A percentile compares a stretch with the other conserved stretches of the same genome.
Evolutionary conservation across 2,329 filamentous ascomycete species (phyloP).

Genomic region (Trichoderma koningiopsis): DNA sequence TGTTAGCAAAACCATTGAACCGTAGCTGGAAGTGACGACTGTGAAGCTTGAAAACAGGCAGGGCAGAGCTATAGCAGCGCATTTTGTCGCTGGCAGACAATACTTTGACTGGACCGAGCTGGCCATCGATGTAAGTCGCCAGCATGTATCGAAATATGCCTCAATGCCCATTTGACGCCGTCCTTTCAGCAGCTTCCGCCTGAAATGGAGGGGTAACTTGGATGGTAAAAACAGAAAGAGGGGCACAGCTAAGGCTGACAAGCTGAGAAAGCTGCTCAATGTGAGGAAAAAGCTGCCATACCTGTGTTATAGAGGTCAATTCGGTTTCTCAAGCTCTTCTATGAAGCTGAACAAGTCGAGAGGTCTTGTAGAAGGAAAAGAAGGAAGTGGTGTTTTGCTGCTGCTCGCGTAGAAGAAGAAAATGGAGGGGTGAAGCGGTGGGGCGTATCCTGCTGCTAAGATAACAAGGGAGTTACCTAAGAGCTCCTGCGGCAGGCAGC

Average conservation of each 20-base stretch:
- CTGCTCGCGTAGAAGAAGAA: constrained; percentile 9
- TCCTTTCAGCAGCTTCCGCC: constrained; percentile 13
- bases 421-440: constrained; percentile 25
- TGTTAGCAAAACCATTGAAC: constrained; percentile 2
- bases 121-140: neutral
- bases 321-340: constrained; percentile 21
- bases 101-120: neutral
- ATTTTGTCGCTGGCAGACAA: neutral
- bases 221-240: constrained; percentile 26
- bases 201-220: constrained; percentile 27
- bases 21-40: neutral
- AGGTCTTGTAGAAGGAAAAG: constrained; percentile 7
- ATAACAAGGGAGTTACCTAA: constrained; percentile 19
- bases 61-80: neutral
- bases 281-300: constrained; percentile 10
- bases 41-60: neutral
- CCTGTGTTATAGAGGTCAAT: constrained; percentile 21
- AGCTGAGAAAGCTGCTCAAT: neutral
- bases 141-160: constrained; percentile 30
- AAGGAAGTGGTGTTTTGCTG: constrained; percentile 22
- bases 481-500: constrained; percentile 6
- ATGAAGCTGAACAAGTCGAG: constrained; percentile 6
- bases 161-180: constrained; percentile 26
- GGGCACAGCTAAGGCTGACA: neutral
- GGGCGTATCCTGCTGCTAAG: constrained; percentile 14